Conservation (phyloP, 345 rosid genomes). For the Trapa bicornis region DNA sequence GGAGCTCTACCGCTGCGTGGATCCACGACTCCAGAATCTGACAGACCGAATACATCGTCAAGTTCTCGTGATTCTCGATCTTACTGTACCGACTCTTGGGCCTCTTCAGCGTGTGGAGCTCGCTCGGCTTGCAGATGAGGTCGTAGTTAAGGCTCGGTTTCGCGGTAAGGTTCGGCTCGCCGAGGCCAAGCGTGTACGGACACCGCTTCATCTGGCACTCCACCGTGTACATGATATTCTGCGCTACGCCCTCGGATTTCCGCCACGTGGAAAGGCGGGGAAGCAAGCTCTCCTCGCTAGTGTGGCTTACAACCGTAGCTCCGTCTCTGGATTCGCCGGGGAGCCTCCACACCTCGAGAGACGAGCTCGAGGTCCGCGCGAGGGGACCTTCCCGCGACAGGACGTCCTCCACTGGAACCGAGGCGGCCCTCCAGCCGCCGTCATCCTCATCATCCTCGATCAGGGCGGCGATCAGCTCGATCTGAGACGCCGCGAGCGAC, state of each 20-base stretch:
- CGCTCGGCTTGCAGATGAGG: slow-evolving; percentile 56
- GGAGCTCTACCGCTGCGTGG: slow-evolving; percentile 27
- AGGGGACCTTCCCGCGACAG: slow-evolving; percentile 29
- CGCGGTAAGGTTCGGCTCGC: slow-evolving; percentile 67
- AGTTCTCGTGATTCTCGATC: slow-evolving; percentile 60
- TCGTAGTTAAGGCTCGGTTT: slow-evolving; percentile 82
- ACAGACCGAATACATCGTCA: slow-evolving; percentile 42
- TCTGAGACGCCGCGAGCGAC: slow-evolving; percentile 52
- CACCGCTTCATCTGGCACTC: slow-evolving; percentile 78
- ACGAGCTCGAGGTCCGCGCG: slow-evolving; percentile 34
- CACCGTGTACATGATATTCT: slow-evolving; percentile 45
- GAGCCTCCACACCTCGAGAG: slow-evolving; percentile 53
- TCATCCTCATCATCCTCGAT: slow-evolving; percentile 46
- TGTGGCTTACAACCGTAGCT: slow-evolving; percentile 30
- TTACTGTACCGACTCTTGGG: slow-evolving; percentile 29
- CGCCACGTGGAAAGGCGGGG: slow-evolving; percentile 75
- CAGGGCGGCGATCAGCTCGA: slow-evolving; percentile 46
- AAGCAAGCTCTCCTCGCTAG: slow-evolving; percentile 62
- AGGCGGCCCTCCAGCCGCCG: slow-evolving; percentile 14
- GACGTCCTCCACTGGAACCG: slow-evolving; percentile 39
- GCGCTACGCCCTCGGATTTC: slow-evolving; percentile 53
- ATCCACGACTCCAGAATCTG: slow-evolving; percentile 92
- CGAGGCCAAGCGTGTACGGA: slow-evolving; percentile 65
- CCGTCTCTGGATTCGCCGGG: slow-evolving; percentile 19
- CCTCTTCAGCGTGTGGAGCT: slow-evolving; percentile 38